These are phyloP conservation scores for Hyparrhenia diplandra DNA, from an alignment of 176 grass and related monocot species.

Conservation along the genomic window DNA sequence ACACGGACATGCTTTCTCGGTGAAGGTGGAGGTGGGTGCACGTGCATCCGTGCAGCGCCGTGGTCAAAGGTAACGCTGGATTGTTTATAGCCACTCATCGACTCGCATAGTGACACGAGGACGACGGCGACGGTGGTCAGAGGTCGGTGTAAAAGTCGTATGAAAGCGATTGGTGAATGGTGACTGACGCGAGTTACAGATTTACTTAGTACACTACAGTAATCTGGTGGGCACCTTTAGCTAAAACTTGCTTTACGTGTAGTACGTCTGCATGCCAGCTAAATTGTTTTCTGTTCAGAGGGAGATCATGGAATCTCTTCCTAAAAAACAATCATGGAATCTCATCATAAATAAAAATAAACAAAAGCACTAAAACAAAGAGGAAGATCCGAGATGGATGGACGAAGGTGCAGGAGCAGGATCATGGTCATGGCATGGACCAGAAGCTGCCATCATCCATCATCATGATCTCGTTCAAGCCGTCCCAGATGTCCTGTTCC, in stretches of 20 bases:
- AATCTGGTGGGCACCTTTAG: neutral
- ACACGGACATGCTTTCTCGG: neutral
- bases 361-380: neutral
- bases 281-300: neutral
- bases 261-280: neutral
- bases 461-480: constrained; percentile 57
- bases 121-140: neutral
- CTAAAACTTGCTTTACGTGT: neutral
- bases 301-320: neutral
- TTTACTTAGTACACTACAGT: neutral
- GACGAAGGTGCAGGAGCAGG: neutral
- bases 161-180: neutral
- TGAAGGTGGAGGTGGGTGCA: neutral
- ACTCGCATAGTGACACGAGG: too few species aligned
- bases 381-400: neutral
- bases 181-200: neutral
- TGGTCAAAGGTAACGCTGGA: neutral
- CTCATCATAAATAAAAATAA: neutral
- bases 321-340: neutral
- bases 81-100: too few species aligned
- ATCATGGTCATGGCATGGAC: constrained; percentile 29
- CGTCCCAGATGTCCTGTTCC: constrained; percentile 61
- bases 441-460: constrained; percentile 44
- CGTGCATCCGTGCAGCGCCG: too few species aligned
- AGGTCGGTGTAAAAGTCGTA: neutral